Evolutionary conservation across 352 stramenopile genomes (phyloP).

Genomic region (Phytophthora cryptogea): DNA sequence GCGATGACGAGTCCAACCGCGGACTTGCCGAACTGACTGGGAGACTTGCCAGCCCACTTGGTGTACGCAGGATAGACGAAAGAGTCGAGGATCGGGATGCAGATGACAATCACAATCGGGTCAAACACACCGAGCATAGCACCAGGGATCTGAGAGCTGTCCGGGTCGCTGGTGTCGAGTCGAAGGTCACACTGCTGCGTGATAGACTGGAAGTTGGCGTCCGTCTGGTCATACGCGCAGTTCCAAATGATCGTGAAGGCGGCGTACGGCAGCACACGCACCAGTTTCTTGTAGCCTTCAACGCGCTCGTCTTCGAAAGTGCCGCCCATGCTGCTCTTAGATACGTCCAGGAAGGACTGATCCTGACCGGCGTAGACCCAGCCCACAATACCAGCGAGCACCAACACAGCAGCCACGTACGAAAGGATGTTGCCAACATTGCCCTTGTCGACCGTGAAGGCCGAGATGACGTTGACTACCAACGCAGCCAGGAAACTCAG

Average conservation of each 20-base stretch:
- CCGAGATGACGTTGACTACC: slow-evolving; percentile 51
- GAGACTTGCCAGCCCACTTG: slow-evolving; percentile 31
- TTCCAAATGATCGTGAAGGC: slow-evolving; percentile 70
- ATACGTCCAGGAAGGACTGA: slow-evolving; percentile 43
- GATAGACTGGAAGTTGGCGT: slow-evolving; percentile 77
- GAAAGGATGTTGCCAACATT: slow-evolving; percentile 44
- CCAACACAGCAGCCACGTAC: slow-evolving; percentile 38
- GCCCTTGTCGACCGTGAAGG: slow-evolving; percentile 38
- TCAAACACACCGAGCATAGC: slow-evolving; percentile 59
- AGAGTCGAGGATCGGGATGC: slow-evolving; percentile 44
- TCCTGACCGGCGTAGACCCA: slow-evolving; percentile 48
- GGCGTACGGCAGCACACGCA: slow-evolving; percentile 55
- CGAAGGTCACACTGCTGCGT: slow-evolving; percentile 71
- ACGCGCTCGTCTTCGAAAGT: slow-evolving; percentile 47
- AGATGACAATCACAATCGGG: slow-evolving; percentile 46
- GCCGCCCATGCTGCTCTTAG: slow-evolving; percentile 40
- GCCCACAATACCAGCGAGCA: slow-evolving; percentile 33
- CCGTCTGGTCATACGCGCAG: slow-evolving; percentile 64
- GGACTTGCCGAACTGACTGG: slow-evolving; percentile 44
- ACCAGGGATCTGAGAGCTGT: slow-evolving; percentile 57
- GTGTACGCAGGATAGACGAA: slow-evolving; percentile 45
- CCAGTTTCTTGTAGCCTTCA: slow-evolving; percentile 51
- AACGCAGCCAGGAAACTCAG: slow-evolving; percentile 43
- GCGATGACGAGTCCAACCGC: slow-evolving; percentile 30
- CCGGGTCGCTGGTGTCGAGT: slow-evolving; percentile 36